phyloP scores from a whole-genome alignment of 441 rosid genomes.

The Pelargonium fulgidum region DNA sequence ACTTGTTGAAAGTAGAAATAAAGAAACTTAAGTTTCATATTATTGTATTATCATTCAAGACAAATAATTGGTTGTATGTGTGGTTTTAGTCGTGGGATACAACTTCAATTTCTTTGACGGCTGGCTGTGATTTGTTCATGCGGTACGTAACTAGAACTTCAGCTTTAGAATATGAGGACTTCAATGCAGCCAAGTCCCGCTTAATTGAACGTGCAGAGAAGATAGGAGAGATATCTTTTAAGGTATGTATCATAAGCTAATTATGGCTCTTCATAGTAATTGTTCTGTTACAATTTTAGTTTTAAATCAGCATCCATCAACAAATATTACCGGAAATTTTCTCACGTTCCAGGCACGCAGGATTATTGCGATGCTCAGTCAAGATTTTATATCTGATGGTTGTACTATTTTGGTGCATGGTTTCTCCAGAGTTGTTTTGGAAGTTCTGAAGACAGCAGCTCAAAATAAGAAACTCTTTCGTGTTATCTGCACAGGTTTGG shows the following conservation, averaged over 20 bases:
- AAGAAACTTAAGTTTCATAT: neutral
- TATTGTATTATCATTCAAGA: neutral
- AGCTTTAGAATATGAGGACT: conserved; percentile 81
- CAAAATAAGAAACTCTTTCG: conserved; percentile 50
- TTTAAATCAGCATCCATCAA: neutral
- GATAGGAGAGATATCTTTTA: conserved; percentile 82
- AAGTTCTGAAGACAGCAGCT: conserved; percentile 71
- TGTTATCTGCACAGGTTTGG: conserved; percentile 50
- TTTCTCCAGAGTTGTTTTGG: conserved; percentile 83
- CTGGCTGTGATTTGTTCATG: conserved; percentile 84
- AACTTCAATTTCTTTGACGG: conserved; percentile 79
- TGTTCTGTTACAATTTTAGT: neutral
- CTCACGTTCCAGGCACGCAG: conserved; percentile 60
- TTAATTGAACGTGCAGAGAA: conserved; percentile 89
- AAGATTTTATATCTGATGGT: conserved; percentile 89
- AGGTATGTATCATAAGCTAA: conserved; percentile 36
- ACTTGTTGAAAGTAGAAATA: neutral
- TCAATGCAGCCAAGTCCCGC: conserved; percentile 78
- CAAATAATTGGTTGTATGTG: conserved; percentile 16
- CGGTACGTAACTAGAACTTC: conserved; percentile 80
- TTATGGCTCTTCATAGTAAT: neutral
- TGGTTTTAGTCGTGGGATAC: conserved; percentile 58
- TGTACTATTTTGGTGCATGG: conserved; percentile 95
- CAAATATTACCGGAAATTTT: conserved; percentile 6
- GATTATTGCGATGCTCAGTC: conserved; percentile 70